A percentile compares a stretch with the other conserved stretches of the same genome.
These are phyloP conservation scores for Metschnikowia henanensis DNA, from an alignment of 805 yeast species.

Conservation along the genomic window DNA sequence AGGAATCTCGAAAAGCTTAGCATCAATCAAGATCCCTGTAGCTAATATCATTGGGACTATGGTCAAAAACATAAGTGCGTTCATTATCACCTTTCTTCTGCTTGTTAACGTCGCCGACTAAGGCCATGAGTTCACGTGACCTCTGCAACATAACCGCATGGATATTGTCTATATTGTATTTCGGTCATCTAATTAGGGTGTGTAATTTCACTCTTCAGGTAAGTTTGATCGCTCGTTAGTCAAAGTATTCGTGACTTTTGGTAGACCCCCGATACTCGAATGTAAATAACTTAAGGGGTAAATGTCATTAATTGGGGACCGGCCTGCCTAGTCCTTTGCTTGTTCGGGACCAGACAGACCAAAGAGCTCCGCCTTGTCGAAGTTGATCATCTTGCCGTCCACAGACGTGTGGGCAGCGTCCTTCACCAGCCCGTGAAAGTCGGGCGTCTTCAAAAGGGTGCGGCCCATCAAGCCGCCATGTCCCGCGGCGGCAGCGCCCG, in stretches of 20 bases:
- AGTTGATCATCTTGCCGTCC: slow-evolving; percentile 45
- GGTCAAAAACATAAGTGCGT: too few species aligned
- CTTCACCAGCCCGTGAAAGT: slow-evolving; percentile 34
- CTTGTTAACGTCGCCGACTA: too few species aligned
- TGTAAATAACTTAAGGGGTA: too few species aligned
- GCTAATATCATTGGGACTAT: too few species aligned
- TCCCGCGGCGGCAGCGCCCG: slow-evolving; percentile 50
- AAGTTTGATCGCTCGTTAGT: too few species aligned
- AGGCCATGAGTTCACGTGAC: too few species aligned
- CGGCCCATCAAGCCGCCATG: slow-evolving; percentile 13
- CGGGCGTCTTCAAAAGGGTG: slow-evolving; percentile 39
- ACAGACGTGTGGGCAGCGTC: slow-evolving; percentile 19
- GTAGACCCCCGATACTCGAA: too few species aligned
- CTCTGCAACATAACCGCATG: not conserved
- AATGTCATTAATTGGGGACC: not conserved
- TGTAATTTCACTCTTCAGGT: too few species aligned
- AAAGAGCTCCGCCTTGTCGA: slow-evolving; percentile 37
- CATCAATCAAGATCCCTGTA: too few species aligned
- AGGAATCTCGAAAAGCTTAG: too few species aligned
- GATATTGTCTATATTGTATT: not conserved
- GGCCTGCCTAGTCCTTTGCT: slow-evolving; percentile 16
- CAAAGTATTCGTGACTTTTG: too few species aligned
- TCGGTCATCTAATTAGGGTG: not conserved
- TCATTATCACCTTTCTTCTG: too few species aligned
- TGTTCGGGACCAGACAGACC: slow-evolving; percentile 14